These are phyloP conservation scores for Venustampulla echinocandica DNA, from an alignment of 495 filamentous ascomycete species.

Conservation along the genomic window DNA sequence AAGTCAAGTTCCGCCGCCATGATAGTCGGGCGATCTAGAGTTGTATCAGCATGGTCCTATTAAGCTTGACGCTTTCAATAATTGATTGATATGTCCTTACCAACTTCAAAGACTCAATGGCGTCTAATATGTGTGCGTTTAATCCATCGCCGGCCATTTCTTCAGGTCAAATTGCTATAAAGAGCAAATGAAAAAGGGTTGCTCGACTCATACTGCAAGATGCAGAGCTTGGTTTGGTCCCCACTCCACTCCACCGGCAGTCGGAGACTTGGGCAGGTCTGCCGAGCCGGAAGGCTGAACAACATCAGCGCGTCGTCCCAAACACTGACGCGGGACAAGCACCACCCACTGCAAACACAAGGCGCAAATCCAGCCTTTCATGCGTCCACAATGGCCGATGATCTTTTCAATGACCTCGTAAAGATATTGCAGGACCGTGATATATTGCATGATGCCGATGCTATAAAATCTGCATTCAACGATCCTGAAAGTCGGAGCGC, in stretches of 20 bases:
- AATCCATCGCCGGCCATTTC: conserved; percentile 6
- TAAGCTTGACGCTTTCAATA: not conserved
- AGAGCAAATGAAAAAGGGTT: not conserved
- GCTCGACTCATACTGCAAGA: conserved; percentile 2
- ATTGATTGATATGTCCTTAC: conserved; percentile 4
- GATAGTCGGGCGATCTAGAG: conserved; percentile 17
- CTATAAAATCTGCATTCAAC: conserved; percentile 14
- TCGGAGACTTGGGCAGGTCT: not conserved
- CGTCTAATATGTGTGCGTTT: conserved; percentile 8
- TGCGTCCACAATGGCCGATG: conserved; percentile 16
- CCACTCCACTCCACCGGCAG: conserved; percentile 3
- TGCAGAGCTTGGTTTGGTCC: not conserved
- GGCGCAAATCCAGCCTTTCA: conserved; percentile 14
- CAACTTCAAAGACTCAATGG: conserved; percentile 14
- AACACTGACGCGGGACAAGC: not conserved
- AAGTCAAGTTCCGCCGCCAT: conserved; percentile 31
- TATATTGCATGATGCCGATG: conserved; percentile 21
- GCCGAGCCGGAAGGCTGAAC: not conserved
- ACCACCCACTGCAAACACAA: conserved; percentile 7
- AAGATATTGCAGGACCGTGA: conserved; percentile 19
- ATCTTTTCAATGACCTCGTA: conserved; percentile 15
- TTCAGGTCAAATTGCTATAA: not conserved
- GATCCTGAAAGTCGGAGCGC: conserved; percentile 18
- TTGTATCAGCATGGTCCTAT: conserved; percentile 10
- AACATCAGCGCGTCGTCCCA: not conserved